Evolutionary conservation across 2,329 filamentous ascomycete genomes (phyloP).

Genomic region (Sarocladiaceae sp.): DNA sequence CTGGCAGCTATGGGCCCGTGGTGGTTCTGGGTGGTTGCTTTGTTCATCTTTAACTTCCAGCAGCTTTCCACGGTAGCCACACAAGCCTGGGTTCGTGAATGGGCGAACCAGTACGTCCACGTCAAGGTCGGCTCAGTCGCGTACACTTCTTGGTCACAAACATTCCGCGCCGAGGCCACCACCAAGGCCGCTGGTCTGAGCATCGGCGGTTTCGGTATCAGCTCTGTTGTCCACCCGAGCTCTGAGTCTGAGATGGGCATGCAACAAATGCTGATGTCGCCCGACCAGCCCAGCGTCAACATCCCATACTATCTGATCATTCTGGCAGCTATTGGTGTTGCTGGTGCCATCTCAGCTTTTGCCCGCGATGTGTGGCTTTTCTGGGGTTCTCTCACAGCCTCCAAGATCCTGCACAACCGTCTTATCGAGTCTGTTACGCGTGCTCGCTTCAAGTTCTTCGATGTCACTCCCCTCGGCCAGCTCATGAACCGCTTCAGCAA

Average conservation of each 20-base stretch:
- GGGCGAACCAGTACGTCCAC: slow-evolving; percentile 83
- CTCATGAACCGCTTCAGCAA: slow-evolving; percentile 99
- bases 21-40: slow-evolving; percentile 86
- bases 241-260: slow-evolving; percentile 13
- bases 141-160: slow-evolving; percentile 17
- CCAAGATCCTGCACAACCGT: slow-evolving; percentile 73
- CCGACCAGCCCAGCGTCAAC: slow-evolving; percentile 56
- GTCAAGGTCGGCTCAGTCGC: slow-evolving; percentile 20
- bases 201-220: slow-evolving; percentile 6
- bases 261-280: neutral
- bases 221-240: slow-evolving; percentile 18
- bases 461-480: slow-evolving; percentile 90
- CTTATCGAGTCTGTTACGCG: slow-evolving; percentile 77
- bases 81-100: slow-evolving; percentile 91
- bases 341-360: slow-evolving; percentile 78
- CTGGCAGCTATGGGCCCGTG: slow-evolving; percentile 88
- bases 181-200: slow-evolving; percentile 1
- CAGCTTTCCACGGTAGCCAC: slow-evolving; percentile 84
- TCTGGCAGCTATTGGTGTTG: slow-evolving; percentile 74
- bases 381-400: slow-evolving; percentile 84
- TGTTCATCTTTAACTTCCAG: slow-evolving; percentile 72
- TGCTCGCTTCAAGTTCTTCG: slow-evolving; percentile 96
- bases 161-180: slow-evolving; percentile 22
- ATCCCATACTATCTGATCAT: slow-evolving; percentile 78
- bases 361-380: slow-evolving; percentile 85